Evolutionary conservation across 352 stramenopile species (phyloP).

Genomic region (Phytophthora lateralis): DNA sequence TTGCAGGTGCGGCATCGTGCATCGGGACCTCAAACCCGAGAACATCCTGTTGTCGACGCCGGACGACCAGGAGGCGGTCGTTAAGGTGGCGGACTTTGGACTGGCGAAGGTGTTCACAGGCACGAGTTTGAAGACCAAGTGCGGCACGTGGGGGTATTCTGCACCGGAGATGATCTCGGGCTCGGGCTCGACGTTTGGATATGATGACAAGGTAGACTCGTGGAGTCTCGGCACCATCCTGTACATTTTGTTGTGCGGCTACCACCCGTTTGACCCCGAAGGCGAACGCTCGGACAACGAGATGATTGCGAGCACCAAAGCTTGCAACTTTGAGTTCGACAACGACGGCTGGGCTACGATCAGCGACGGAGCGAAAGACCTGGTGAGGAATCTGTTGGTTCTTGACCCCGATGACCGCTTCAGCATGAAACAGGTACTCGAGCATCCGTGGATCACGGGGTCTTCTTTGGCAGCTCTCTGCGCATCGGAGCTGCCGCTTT

Average conservation of each 20-base stretch:
- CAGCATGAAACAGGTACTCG: conserved; percentile 70
- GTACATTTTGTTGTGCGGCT: conserved; percentile 88
- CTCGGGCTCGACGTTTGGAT: conserved; percentile 68
- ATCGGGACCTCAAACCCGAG: conserved; percentile 85
- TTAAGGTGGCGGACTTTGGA: conserved; percentile 87
- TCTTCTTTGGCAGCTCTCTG: conserved; percentile 13
- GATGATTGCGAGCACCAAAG: conserved; percentile 85
- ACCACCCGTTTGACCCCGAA: conserved; percentile 83
- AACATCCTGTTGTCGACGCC: conserved; percentile 81
- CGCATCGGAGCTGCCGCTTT: conserved; percentile 51
- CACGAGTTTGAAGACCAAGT: conserved; percentile 80
- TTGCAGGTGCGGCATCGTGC: conserved; percentile 71
- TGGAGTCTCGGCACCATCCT: conserved; percentile 89
- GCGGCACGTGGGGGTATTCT: conserved; percentile 81
- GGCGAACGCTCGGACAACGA: conserved; percentile 79
- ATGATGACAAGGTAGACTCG: conserved; percentile 86
- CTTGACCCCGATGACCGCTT: conserved; percentile 70
- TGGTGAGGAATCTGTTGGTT: conserved; percentile 79
- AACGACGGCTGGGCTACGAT: conserved; percentile 74
- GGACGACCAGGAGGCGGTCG: conserved; percentile 61
- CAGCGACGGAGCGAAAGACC: conserved; percentile 65
- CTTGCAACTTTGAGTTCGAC: conserved; percentile 75
- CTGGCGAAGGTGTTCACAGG: conserved; percentile 83
- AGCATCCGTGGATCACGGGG: conserved; percentile 71
- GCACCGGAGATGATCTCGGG: conserved; percentile 88